Evolutionary conservation across 495 filamentous ascomycete species (phyloP).

Genomic region (Mytilinidion resinicola): DNA sequence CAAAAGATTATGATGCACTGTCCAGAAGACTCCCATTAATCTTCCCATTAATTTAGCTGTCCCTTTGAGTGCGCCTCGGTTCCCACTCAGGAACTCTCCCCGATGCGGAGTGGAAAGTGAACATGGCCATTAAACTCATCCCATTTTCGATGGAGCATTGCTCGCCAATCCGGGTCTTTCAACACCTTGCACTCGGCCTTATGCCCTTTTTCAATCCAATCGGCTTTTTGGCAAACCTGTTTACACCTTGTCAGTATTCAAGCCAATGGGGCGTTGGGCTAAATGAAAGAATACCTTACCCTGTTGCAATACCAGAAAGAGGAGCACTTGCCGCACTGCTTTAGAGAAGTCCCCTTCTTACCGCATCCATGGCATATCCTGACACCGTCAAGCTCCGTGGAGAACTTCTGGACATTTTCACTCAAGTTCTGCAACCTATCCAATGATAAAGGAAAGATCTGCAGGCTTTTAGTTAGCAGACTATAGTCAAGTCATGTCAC

Average conservation of each 20-base stretch:
- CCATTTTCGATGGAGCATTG: conserved; percentile 32
- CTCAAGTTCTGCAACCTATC: conserved; percentile 29
- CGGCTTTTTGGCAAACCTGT: conserved; percentile 30
- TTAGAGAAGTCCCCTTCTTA: conserved; percentile 24
- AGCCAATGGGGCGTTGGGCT: conserved; percentile 13
- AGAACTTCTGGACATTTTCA: conserved; percentile 31
- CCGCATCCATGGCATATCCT: conserved; percentile 26
- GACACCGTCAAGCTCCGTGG: conserved; percentile 19
- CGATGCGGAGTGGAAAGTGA: conserved; percentile 30
- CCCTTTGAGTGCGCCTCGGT: not conserved
- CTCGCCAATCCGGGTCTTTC: conserved; percentile 34
- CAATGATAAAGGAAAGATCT: conserved; percentile 34
- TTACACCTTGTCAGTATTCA: conserved; percentile 23
- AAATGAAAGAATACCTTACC: conserved; percentile 20
- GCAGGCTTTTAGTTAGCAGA: conserved; percentile 1
- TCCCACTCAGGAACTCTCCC: conserved; percentile 4
- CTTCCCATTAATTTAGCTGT: too few species aligned
- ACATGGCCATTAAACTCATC: conserved; percentile 31
- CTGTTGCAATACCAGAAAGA: conserved; percentile 35
- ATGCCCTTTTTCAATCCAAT: conserved; percentile 36
- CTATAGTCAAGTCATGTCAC: not conserved
- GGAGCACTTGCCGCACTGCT: conserved; percentile 26
- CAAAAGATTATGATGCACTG: too few species aligned
- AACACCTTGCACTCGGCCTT: conserved; percentile 36
- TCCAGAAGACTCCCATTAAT: too few species aligned